Conservation (phyloP, 371 early-diverging fungal genomes). For the Conidiobolus incongruus region DNA sequence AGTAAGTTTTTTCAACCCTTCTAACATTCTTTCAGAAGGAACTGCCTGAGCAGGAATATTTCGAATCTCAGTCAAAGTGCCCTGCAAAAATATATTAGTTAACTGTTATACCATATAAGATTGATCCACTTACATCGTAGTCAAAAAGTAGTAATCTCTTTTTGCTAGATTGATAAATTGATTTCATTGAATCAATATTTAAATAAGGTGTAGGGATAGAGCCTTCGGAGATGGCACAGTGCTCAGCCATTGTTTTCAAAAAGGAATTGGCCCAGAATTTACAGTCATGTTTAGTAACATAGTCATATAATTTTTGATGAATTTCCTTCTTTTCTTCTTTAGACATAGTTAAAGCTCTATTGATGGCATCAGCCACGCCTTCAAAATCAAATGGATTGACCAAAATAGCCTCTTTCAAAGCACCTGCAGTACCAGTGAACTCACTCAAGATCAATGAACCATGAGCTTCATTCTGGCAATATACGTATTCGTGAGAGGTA, state of each 20-base stretch:
- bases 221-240: constrained; percentile 20
- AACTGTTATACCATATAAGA: constrained; percentile 9
- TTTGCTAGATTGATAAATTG: constrained; percentile 24
- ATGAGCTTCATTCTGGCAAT: constrained; percentile 74
- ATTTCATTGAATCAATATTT: constrained; percentile 16
- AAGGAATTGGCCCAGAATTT: constrained; percentile 81
- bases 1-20: constrained; percentile 32
- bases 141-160: constrained; percentile 63
- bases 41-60: constrained; percentile 38
- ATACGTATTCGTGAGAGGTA: constrained; percentile 90
- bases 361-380: constrained; percentile 82
- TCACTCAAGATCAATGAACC: constrained; percentile 90
- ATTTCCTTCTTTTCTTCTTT: constrained; percentile 52
- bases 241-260: constrained; percentile 25
- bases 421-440: constrained; percentile 91
- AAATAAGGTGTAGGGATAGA: constrained; percentile 41
- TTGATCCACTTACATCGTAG: constrained; percentile 41
- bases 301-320: constrained; percentile 68
- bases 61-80: constrained; percentile 56
- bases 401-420: constrained; percentile 67
- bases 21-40: constrained; percentile 36
- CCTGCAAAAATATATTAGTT: constrained; percentile 15
- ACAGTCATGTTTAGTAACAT: constrained; percentile 77
- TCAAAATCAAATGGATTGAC: constrained; percentile 96
- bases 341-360: constrained; percentile 68